Conservation (phyloP, 257 asterid species). For the Solanum ossicruentum region DNA sequence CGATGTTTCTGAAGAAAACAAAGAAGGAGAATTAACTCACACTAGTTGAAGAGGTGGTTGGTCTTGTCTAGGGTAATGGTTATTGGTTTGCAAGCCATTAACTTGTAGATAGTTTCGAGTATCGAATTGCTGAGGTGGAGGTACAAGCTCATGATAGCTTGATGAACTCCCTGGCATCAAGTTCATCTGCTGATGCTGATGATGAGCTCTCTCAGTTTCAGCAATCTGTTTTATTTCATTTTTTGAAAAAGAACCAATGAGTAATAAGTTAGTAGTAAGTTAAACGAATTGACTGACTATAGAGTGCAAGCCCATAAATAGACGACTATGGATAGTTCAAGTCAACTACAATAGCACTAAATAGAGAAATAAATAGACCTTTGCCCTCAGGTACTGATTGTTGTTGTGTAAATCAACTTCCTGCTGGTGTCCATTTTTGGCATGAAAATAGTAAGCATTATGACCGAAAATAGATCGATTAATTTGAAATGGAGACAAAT, state of each 20-base stretch:
- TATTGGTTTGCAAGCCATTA: constrained; percentile 34
- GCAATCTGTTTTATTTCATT: constrained; percentile 32
- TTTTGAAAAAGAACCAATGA: background rate
- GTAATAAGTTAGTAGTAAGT: background rate
- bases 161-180: constrained; percentile 78
- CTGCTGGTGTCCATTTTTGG: constrained; percentile 30
- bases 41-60: constrained; percentile 52
- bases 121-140: constrained; percentile 53
- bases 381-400: constrained; percentile 83
- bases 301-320: background rate
- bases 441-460: constrained; percentile 12
- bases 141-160: constrained; percentile 26
- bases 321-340: background rate
- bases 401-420: constrained; percentile 74
- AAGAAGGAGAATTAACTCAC: constrained; percentile 17
- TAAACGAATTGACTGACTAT: background rate
- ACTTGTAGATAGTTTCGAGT: constrained; percentile 69
- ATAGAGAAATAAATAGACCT: constrained; percentile 34
- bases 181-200: constrained; percentile 26
- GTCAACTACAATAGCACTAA: background rate
- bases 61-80: constrained; percentile 37
- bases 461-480: background rate
- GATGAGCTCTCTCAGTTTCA: constrained; percentile 65
- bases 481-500: background rate
- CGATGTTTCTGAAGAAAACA: background rate